Base-by-base conservation (phyloP, 2,329 filamentous ascomycete genomes). In the Penicillium sp. region DNA sequence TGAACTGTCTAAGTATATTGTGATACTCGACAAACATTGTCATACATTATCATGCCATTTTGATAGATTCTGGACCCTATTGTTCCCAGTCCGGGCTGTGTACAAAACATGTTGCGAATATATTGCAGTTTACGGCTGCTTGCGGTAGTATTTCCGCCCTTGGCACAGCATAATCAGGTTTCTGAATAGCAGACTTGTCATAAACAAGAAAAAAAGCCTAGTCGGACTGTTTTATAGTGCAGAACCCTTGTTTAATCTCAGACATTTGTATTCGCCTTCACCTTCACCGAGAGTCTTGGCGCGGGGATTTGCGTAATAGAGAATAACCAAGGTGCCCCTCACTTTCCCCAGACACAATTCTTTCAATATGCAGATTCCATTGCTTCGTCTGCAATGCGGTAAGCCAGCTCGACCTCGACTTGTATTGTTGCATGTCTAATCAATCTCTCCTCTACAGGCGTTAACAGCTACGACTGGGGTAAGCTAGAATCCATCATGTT, bases 381-480 rank as follows among this genome's bases (percentile, higher is more conserved):
- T 97, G 43, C 78, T 95, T 67, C 83, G 89, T 59, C 82, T 97
- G 44, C 73, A 76, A 61, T 76, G 72, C 58, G 80, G 81, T 84
- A 69, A 59, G 69, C n/a, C n/a, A n/a, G n/a, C n/a, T 59, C 20
- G 18, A 9, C 18, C 10, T 45, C 23, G 20, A 18, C 22, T n/a
- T 27, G 13, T 11, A 8, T 4, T 36, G 28, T 41, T 40, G 4
- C 1, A 34, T 10, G 24, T 28, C 28, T 47, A 31, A 51, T 49
- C n/a, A 52, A 29, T 43, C 11, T 37, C 32, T 28, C 22, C 11
- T 37, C 32, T 28, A 18, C 38, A 85, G 93, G 91, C 64, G 89
- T 95, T 65, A 97, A 97, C 72, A 96, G 90, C 70, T 98, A 98
- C 68, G 93, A 96, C 74, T 98, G 93, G 93, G 93, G 81, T 83